These are phyloP conservation scores for Alternaria triticina DNA, from an alignment of 2,329 filamentous ascomycete species.

Conservation along the genomic window DNA sequence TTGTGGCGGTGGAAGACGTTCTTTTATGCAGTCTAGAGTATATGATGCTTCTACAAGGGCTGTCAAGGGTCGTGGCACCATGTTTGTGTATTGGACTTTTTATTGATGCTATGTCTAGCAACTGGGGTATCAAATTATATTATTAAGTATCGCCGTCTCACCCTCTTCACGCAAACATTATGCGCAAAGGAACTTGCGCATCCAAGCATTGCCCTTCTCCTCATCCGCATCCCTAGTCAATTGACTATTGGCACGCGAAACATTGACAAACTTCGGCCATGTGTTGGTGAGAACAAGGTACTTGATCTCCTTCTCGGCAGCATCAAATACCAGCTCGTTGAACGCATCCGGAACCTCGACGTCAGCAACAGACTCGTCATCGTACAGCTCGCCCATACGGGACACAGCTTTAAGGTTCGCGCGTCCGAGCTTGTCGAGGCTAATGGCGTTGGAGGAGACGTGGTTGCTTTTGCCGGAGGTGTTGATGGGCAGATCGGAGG, in stretches of 20 bases:
- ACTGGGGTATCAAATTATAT: slow-evolving; percentile 2
- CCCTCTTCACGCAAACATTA: not conserved
- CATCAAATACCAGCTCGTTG: slow-evolving; percentile 36
- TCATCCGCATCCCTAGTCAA: slow-evolving; percentile 19
- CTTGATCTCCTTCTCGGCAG: slow-evolving; percentile 43
- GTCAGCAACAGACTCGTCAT: slow-evolving; percentile 22
- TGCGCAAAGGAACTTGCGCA: slow-evolving; percentile 14
- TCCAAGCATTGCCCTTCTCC: slow-evolving; percentile 17
- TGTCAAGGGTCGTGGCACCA: not conserved
- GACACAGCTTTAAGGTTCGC: slow-evolving; percentile 38
- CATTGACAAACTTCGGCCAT: slow-evolving; percentile 46
- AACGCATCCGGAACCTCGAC: slow-evolving; percentile 35
- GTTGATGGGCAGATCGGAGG: slow-evolving; percentile 20
- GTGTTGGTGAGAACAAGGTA: slow-evolving; percentile 46
- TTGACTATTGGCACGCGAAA: slow-evolving; percentile 27
- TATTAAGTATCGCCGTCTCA: not conserved
- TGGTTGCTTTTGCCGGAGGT: slow-evolving; percentile 18
- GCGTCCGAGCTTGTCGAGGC: slow-evolving; percentile 35
- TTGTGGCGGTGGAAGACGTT: not conserved
- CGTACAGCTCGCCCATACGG: slow-evolving; percentile 23
- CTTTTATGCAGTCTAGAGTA: not conserved
- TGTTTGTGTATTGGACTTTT: not conserved
- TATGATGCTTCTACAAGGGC: not conserved
- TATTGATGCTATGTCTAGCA: not conserved
- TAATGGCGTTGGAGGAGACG: slow-evolving; percentile 5